Base-by-base conservation (phyloP, 345 rosid species). In the Sisymbrium irio region DNA sequence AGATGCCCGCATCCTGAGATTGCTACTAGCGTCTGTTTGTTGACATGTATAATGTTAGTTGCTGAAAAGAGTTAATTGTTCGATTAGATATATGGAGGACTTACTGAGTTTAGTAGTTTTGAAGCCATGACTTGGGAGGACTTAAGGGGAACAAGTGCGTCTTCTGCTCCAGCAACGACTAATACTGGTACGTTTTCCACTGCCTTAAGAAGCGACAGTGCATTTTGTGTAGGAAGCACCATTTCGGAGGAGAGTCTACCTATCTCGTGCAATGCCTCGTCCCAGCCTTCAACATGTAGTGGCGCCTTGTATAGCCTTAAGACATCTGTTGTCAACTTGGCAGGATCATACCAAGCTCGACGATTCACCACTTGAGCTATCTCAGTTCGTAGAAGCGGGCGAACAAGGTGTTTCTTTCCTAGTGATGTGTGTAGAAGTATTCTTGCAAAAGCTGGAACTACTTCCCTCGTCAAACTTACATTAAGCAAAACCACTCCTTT, bases 1-100 rank as follows among this genome's bases (percentile, higher is more conserved):
- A 94, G 92, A 82, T 94, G 98, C 30, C 98, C 98, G 39, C 98
- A 91, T 58, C 97, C 95, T 0, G 97, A 89, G 82, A 94, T 89
- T 17, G 98, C 90, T 40, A 94, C 96, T 65, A 91, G 83, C 83
- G 97, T 91, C 98, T 94, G 95, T 84, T 50, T 56, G 55, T 46
- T 56, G 19, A 41, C 32, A 73, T 30, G 55, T 56, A 6, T 22
- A 30, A 12, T 17, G 57, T 77, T 33, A 71, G 73, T 32, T 40
- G 8, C 27, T 10, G 60, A 57, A 50, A 8, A 64, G 40, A 58
- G 62, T 63, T 59, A 22, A 25, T 50, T 40, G 62, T 49, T 65
- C 18, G 2, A 19, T 20, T 47, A 44, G 41, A 14, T 68, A 28
- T 28, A 44, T 11, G 51, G 72, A 65, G 30, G 60, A 87, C 98